A percentile compares a stretch with the other conserved stretches of the same genome.
Evolutionary conservation across 257 asterid genomes (phyloP).

Genomic region (Gynochthodes officinalis): DNA sequence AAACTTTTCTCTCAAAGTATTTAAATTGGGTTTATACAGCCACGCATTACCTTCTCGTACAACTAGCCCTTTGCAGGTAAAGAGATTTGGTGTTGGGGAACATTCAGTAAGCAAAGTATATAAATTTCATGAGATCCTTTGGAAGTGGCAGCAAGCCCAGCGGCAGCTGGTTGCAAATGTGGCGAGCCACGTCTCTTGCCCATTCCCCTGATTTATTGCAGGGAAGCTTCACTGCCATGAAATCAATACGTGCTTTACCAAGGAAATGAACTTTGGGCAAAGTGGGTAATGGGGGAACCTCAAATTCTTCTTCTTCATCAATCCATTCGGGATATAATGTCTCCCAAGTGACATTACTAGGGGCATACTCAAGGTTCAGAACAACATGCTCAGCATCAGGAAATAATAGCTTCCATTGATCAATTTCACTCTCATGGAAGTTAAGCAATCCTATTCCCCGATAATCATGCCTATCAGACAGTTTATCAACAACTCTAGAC

Average conservation of each 20-base stretch:
- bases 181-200: constrained; percentile 80
- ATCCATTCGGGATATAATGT: constrained; percentile 91
- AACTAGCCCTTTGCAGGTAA: constrained; percentile 75
- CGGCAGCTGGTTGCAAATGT: constrained; percentile 83
- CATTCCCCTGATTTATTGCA: constrained; percentile 68
- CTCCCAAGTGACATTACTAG: constrained; percentile 71
- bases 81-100: constrained; percentile 81
- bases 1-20: constrained; percentile 64
- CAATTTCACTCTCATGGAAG: constrained; percentile 60
- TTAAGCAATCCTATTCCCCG: constrained; percentile 73
- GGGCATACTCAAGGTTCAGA: constrained; percentile 51
- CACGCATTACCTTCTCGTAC: constrained; percentile 66
- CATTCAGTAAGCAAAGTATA: constrained; percentile 70
- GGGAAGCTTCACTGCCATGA: constrained; percentile 81
- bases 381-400: constrained; percentile 72
- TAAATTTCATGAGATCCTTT: constrained; percentile 70
- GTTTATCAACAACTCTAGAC: constrained; percentile 44
- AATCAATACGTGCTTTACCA: constrained; percentile 79
- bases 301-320: constrained; percentile 92
- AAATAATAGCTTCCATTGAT: constrained; percentile 52
- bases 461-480: constrained; percentile 50
- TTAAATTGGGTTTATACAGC: constrained; percentile 71
- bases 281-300: constrained; percentile 73
- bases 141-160: constrained; percentile 66
- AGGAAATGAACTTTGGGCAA: constrained; percentile 48